These are phyloP conservation scores for Rhizopogon vulgaris DNA, from an alignment of 768 basidiomycete genomes.

Conservation along the genomic window DNA sequence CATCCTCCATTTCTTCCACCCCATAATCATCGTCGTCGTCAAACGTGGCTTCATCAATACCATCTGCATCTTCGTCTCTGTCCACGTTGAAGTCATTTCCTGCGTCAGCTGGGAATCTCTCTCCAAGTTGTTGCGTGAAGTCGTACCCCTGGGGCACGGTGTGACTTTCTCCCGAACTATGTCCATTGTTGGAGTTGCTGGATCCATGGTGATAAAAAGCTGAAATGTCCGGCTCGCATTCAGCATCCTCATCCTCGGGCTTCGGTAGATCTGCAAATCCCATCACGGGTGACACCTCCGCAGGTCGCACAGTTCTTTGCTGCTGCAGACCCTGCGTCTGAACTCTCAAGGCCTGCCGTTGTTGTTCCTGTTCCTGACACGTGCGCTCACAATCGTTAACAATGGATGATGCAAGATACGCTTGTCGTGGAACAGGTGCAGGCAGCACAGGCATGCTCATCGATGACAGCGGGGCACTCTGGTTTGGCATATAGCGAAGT, in stretches of 20 bases:
- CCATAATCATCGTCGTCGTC: conserved; percentile 26
- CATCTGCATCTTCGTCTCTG: conserved; percentile 23
- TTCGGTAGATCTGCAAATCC: conserved; percentile 23
- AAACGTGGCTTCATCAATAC: conserved; percentile 15
- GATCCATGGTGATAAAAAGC: conserved; percentile 21
- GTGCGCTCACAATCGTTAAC: conserved; percentile 29
- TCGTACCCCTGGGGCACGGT: conserved; percentile 7
- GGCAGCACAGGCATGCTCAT: conserved; percentile 17
- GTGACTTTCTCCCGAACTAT: conserved; percentile 20
- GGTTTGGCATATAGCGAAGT: conserved; percentile 17
- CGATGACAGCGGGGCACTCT: conserved; percentile 15
- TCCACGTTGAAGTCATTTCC: conserved; percentile 1
- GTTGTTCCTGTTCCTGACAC: conserved; percentile 33
- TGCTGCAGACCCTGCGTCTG: conserved; percentile 26
- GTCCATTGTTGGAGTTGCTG: conserved; percentile 13
- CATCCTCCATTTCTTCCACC: conserved; percentile 16
- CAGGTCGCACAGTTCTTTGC: conserved; percentile 26
- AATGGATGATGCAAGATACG: conserved; percentile 24
- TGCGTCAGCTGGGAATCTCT: conserved; percentile 20
- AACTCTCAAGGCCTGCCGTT: conserved; percentile 22
- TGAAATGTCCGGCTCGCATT: conserved; percentile 26
- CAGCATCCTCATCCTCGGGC: conserved; percentile 29
- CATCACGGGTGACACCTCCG: conserved; percentile 27
- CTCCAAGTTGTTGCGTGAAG: conserved; percentile 12
- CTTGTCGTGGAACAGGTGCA: conserved; percentile 28